phyloP scores from a whole-genome alignment of 176 grass and related monocot genomes.

The Dendrocalamus sinicus region DNA sequence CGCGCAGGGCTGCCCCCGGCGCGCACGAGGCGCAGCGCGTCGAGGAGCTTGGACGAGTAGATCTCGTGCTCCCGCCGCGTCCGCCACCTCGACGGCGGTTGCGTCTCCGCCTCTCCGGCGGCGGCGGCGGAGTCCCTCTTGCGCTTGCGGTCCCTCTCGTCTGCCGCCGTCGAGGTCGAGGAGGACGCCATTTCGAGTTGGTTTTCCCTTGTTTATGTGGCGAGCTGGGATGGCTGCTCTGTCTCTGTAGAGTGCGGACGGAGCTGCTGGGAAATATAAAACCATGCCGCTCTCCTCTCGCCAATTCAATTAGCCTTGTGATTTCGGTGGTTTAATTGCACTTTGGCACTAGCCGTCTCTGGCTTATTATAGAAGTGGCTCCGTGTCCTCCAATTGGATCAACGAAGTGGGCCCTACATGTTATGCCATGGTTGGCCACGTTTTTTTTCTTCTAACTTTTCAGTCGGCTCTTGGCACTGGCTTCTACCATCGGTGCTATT shows the following conservation, averaged over 20 bases:
- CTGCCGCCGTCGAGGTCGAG: neutral
- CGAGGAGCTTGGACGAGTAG: conserved; percentile 78
- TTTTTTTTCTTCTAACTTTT: no score
- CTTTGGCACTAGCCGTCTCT: neutral
- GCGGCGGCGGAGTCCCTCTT: conserved; percentile 10
- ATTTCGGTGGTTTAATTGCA: neutral
- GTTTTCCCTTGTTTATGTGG: neutral
- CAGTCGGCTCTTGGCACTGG: no score
- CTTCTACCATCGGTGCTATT: no score
- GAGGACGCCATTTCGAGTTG: conserved; percentile 6
- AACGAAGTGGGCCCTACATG: neutral
- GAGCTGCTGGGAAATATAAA: neutral
- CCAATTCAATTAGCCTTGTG: neutral
- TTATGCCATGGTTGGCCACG: no score
- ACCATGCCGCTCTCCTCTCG: neutral
- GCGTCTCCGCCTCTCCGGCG: neutral
- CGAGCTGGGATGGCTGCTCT: neutral
- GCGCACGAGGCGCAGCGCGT: conserved; percentile 68
- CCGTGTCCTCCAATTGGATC: neutral
- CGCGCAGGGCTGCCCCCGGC: neutral
- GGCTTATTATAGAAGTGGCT: no score
- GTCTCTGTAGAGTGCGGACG: no score
- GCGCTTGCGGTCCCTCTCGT: conserved; percentile 42
- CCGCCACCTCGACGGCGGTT: conserved; percentile 47
- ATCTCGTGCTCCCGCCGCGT: conserved; percentile 61